Percentiles rank a stretch among this genome's conserved stretches.
Evolutionary conservation across 2,329 filamentous ascomycete genomes (phyloP).

Genomic region (Pseudovirgaria hyperparasitica): DNA sequence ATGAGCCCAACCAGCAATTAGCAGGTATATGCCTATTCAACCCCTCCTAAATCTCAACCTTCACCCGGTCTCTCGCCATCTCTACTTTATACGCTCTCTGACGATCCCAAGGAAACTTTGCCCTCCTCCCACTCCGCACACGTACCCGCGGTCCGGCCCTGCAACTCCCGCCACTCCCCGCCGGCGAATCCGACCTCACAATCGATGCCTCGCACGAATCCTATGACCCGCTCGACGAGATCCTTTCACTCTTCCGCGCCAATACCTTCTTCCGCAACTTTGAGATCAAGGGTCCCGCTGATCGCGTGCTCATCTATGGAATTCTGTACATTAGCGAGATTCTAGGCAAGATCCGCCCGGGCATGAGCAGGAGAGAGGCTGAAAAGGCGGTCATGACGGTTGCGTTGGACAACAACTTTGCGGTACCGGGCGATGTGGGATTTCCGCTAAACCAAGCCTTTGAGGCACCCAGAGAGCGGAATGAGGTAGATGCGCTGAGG

Average conservation of each 20-base stretch:
- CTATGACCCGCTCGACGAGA: constrained; percentile 94
- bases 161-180: constrained; percentile 51
- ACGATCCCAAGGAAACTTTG: constrained; percentile 62
- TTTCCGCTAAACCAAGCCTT: constrained; percentile 97
- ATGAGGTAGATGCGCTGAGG: constrained; percentile 77
- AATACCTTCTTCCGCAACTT: constrained; percentile 99
- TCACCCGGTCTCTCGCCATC: background rate
- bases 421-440: constrained; percentile 81
- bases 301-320: constrained; percentile 89
- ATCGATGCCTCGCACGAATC: constrained; percentile 76
- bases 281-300: constrained; percentile 92
- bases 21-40: constrained; percentile 35
- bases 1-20: constrained; percentile 58
- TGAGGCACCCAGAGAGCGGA: constrained; percentile 72
- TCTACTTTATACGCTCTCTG: constrained; percentile 3
- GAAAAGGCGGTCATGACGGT: constrained; percentile 76
- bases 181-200: constrained; percentile 41
- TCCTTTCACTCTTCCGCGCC: constrained; percentile 82
- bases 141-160: constrained; percentile 92
- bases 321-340: constrained; percentile 92
- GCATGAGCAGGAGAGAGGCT: constrained; percentile 50
- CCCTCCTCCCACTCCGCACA: constrained; percentile 85
- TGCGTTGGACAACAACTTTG: constrained; percentile 86
- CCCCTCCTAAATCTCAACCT: constrained; percentile 1
- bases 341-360: constrained; percentile 72